These are phyloP conservation scores for Tetraselmis striata DNA, from an alignment of 139 green algal species.

Conservation along the genomic window DNA sequence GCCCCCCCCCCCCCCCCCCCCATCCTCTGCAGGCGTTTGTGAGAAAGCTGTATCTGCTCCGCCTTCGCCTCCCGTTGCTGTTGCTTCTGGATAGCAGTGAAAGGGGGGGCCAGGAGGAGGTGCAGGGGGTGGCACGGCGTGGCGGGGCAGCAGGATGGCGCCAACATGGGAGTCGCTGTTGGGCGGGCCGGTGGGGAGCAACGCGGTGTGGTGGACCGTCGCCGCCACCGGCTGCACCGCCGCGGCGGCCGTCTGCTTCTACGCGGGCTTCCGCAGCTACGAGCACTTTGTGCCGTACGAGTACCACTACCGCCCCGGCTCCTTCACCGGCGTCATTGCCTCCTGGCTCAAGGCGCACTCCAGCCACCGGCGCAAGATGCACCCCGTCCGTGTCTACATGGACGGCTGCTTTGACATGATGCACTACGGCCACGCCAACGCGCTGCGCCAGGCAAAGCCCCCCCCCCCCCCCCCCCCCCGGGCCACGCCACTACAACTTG, in stretches of 20 bases:
- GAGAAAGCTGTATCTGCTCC: too few species aligned
- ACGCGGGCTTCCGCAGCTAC: background rate
- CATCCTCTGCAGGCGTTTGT: too few species aligned
- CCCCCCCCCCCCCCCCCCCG: too few species aligned
- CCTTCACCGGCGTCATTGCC: conserved; percentile 73
- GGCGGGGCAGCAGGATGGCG: too few species aligned
- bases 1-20: too few species aligned
- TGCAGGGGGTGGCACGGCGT: too few species aligned
- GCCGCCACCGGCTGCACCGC: background rate
- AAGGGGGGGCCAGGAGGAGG: too few species aligned
- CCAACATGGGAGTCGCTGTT: background rate
- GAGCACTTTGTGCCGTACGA: conserved; percentile 18
- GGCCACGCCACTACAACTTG: background rate
- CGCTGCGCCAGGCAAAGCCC: conserved; percentile 87
- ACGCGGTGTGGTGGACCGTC: background rate
- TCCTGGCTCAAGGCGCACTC: conserved; percentile 65
- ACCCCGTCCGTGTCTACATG: conserved; percentile 91
- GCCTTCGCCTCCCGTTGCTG: too few species aligned
- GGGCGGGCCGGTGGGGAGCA: too few species aligned
- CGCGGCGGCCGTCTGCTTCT: background rate
- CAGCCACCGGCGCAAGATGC: conserved; percentile 50
- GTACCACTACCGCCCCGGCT: conserved; percentile 88
- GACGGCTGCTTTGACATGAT: conserved; percentile 99
- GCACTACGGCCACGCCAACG: conserved; percentile 99
- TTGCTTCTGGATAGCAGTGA: too few species aligned